A percentile compares a stretch with the other conserved stretches of the same genome.
phyloP scores from a whole-genome alignment of 2,329 filamentous ascomycete genomes.

The Colletotrichum eleusines region DNA sequence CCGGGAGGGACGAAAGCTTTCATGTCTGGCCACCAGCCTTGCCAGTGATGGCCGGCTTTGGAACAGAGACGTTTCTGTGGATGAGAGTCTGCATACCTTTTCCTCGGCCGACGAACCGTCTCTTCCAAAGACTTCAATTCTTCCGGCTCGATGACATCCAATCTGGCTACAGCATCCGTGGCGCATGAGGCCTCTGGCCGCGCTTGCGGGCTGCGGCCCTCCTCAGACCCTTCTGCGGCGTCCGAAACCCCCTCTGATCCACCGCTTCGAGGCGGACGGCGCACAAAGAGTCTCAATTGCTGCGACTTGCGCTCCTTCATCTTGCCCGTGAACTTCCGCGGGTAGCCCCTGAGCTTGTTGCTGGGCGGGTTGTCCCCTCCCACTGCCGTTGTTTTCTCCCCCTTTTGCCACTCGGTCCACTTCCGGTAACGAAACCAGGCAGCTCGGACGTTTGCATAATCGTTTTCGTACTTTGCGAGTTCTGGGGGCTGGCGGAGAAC shows the following conservation, averaged over 20 bases:
- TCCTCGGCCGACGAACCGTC: not conserved
- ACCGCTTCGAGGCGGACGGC: not conserved
- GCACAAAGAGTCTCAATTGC: not conserved
- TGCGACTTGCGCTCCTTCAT: not conserved
- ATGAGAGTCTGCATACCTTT: not conserved
- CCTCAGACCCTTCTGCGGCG: not conserved
- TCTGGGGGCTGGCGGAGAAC: not conserved
- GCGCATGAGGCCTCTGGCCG: not conserved
- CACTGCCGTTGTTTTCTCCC: too few species aligned
- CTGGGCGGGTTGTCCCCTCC: too few species aligned
- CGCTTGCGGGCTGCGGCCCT: too few species aligned
- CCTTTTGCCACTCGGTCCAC: not conserved
- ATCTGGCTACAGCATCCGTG: fast-evolving
- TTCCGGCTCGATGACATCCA: not conserved
- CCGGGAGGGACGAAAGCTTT: not conserved
- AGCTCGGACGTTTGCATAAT: not conserved
- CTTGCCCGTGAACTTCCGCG: not conserved
- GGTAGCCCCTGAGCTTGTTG: not conserved
- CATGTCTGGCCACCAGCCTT: not conserved
- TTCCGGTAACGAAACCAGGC: not conserved
- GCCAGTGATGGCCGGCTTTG: not conserved
- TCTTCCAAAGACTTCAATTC: not conserved
- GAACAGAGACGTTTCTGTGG: not conserved
- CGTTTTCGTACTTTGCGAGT: not conserved
- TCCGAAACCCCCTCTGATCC: not conserved